These are phyloP conservation scores for Chytridiales sp. DNA, from an alignment of 371 early-diverging fungal species.

Conservation along the genomic window DNA sequence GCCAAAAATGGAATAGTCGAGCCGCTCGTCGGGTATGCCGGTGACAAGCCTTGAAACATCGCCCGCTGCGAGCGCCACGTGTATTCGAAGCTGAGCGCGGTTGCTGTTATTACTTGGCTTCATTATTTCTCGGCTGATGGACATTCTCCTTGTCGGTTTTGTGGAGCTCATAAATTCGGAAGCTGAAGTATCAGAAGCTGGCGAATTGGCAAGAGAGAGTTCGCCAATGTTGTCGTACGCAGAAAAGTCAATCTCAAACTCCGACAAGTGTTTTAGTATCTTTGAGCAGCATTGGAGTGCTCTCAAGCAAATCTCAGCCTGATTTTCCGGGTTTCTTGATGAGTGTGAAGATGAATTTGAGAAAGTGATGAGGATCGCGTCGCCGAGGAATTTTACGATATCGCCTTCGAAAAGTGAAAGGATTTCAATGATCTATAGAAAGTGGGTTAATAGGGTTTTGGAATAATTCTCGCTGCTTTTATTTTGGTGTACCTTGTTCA, in stretches of 20 bases:
- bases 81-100: neutral
- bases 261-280: neutral
- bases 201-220: too few relatives aligned
- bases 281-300: neutral
- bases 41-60: neutral
- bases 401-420: neutral
- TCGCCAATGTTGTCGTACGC: neutral
- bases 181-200: too few relatives aligned
- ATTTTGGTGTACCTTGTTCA: too few relatives aligned
- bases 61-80: constrained; percentile 8
- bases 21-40: neutral
- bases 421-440: constrained; percentile 9
- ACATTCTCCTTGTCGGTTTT: too few relatives aligned
- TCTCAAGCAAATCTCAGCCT: too few relatives aligned
- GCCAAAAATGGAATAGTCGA: constrained; percentile 11
- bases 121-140: too few relatives aligned
- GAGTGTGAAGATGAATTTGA: neutral
- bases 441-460: too few relatives aligned
- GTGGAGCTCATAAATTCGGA: too few relatives aligned
- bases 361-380: constrained; percentile 13
- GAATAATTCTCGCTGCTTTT: too few relatives aligned
- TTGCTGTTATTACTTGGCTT: too few relatives aligned
- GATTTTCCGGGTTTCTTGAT: too few relatives aligned
- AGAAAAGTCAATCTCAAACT: neutral
- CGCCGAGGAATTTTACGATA: constrained; percentile 6